phyloP scores from a whole-genome alignment of 1,284 basidiomycete species.

The Ceratobasidium sp. region DNA sequence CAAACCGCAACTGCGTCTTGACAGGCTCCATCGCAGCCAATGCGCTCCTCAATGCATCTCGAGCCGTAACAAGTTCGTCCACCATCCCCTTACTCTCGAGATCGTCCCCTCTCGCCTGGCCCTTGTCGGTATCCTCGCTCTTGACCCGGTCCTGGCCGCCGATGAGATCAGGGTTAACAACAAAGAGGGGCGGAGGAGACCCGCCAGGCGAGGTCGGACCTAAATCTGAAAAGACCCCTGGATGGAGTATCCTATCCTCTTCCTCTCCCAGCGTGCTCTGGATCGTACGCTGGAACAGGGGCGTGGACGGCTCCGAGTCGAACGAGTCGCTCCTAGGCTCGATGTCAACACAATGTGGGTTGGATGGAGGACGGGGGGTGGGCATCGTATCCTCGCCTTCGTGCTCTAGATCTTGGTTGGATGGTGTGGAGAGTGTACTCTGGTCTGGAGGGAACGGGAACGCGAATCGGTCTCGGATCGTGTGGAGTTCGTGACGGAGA shows the following conservation, averaged over 20 bases:
- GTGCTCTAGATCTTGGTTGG: neutral
- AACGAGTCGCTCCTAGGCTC: conserved; percentile 2
- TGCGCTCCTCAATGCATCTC: conserved; percentile 23
- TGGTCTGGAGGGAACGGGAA: neutral
- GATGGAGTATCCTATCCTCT: neutral
- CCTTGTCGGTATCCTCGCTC: too few species aligned
- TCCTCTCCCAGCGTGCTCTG: neutral
- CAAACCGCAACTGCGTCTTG: conserved; percentile 12
- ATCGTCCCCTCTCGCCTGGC: neutral
- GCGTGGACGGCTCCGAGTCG: conserved; percentile 9
- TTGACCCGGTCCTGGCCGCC: too few species aligned
- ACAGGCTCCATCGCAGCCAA: conserved; percentile 36
- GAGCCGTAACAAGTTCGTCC: conserved; percentile 17
- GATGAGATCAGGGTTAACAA: conserved; percentile 18
- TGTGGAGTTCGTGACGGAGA: conserved; percentile 16
- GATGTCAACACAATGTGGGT: neutral
- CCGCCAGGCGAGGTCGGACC: neutral
- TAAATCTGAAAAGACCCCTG: neutral
- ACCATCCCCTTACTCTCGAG: neutral
- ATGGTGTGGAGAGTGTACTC: neutral
- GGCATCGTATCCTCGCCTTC: conserved; percentile 31
- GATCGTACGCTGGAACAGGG: conserved; percentile 1
- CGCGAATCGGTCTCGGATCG: conserved; percentile 17
- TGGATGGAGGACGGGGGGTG: conserved; percentile 25
- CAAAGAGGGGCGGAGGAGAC: neutral